Evolutionary conservation across 2,329 filamentous ascomycete genomes (phyloP).

Genomic region (Cytospora mali): DNA sequence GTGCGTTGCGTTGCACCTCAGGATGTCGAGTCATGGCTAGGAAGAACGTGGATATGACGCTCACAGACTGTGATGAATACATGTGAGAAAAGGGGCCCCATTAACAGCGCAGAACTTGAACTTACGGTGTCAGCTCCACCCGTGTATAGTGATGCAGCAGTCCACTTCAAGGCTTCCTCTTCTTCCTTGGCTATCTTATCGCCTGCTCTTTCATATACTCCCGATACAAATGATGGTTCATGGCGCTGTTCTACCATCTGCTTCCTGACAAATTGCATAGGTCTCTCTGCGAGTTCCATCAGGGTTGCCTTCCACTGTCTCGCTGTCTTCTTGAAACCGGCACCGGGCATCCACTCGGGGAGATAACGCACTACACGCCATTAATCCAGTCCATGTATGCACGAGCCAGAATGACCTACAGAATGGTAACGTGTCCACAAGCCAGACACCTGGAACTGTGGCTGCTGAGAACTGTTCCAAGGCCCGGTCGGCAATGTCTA

Average conservation of each 20-base stretch:
- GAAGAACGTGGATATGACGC: constrained; percentile 45
- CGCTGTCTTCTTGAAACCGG: constrained; percentile 37
- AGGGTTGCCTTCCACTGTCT: constrained; percentile 32
- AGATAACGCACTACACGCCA: constrained; percentile 37
- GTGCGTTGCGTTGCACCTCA: constrained; percentile 42
- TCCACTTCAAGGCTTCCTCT: constrained; percentile 22
- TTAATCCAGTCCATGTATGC: background rate
- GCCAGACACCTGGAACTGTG: constrained; percentile 37
- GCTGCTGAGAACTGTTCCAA: constrained; percentile 36
- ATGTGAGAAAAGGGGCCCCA: background rate
- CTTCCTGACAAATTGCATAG: constrained; percentile 37
- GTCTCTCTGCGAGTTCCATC: constrained; percentile 31
- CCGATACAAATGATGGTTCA: constrained; percentile 13
- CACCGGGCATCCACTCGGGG: constrained; percentile 37
- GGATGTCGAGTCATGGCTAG: constrained; percentile 51
- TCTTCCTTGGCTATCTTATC: background rate
- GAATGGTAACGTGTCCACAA: constrained; percentile 38
- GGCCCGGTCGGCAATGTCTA: constrained; percentile 36
- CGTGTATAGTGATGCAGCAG: constrained; percentile 31
- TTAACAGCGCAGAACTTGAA: constrained; percentile 29
- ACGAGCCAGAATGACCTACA: constrained; percentile 2
- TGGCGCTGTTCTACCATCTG: constrained; percentile 11
- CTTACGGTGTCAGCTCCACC: constrained; percentile 36
- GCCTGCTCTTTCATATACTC: constrained; percentile 7
- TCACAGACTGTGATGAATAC: constrained; percentile 32